A percentile compares a stretch with the other conserved stretches of the same genome.
Evolutionary conservation across 495 filamentous ascomycete species (phyloP).

Genomic region (Aspergillus funiculosus): DNA sequence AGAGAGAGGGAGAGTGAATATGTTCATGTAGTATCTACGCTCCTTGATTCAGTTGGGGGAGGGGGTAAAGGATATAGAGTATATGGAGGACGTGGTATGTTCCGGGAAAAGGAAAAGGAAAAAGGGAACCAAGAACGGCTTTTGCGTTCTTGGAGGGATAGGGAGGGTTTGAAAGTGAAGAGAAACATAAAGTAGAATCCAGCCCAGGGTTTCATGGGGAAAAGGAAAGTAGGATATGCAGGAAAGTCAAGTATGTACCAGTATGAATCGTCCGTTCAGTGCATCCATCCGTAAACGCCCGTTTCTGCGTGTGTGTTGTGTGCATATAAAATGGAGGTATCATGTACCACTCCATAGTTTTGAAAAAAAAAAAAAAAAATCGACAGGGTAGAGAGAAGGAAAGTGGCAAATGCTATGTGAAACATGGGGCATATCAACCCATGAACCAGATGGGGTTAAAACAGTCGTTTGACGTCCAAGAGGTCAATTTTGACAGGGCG

Average conservation of each 20-base stretch:
- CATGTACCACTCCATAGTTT: not conserved
- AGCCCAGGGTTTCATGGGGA: not conserved
- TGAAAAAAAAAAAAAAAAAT: slow-evolving; percentile 1
- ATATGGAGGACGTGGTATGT: too few species aligned
- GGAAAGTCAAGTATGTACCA: not conserved
- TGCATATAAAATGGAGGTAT: not conserved
- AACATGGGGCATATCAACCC: not conserved
- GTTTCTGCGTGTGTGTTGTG: slow-evolving; percentile 7
- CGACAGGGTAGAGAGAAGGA: not conserved
- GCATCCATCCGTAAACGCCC: slow-evolving; percentile 16
- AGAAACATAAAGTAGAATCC: slow-evolving; percentile 1
- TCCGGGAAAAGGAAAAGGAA: not conserved
- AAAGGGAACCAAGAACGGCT: not conserved
- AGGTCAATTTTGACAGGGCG: slow-evolving; percentile 37
- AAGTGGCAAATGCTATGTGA: not conserved
- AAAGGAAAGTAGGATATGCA: slow-evolving; percentile 1
- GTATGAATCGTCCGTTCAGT: slow-evolving; percentile 8
- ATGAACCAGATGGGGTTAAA: slow-evolving; percentile 21
- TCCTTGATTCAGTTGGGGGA: not conserved
- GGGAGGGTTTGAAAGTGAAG: not conserved
- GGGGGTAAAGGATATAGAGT: slow-evolving; percentile 1
- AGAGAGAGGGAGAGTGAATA: not conserved
- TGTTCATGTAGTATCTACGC: not conserved
- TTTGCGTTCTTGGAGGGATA: not conserved
- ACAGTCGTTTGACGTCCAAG: slow-evolving; percentile 36